Evolutionary conservation across 805 yeast genomes (phyloP).

Genomic region (Metschnikowia cerradonensis): DNA sequence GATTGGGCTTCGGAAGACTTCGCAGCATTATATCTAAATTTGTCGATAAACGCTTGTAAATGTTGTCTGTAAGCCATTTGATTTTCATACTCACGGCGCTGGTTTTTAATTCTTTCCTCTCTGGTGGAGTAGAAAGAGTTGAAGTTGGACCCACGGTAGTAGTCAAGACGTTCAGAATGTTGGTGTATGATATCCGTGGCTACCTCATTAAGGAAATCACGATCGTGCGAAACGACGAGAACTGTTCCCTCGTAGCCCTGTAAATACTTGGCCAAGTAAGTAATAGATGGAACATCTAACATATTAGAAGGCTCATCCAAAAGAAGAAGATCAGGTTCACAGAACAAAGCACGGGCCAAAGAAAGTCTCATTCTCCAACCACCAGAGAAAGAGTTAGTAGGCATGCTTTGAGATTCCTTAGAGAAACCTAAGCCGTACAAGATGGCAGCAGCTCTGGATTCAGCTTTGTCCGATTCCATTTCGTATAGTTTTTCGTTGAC

Average conservation of each 20-base stretch:
- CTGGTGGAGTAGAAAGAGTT: constrained; percentile 89
- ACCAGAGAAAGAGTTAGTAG: constrained; percentile 94
- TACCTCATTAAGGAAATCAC: constrained; percentile 94
- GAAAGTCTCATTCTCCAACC: constrained; percentile 99
- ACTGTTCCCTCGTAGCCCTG: constrained; percentile 91
- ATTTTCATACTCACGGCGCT: constrained; percentile 90
- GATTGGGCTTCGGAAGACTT: constrained; percentile 97
- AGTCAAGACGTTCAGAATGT: constrained; percentile 94
- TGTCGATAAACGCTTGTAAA: constrained; percentile 91
- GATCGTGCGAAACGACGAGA: constrained; percentile 94
- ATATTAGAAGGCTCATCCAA: constrained; percentile 99
- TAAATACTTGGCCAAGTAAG: constrained; percentile 84
- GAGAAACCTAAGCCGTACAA: constrained; percentile 92
- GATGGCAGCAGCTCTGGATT: constrained; percentile 92
- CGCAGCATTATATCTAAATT: constrained; percentile 95
- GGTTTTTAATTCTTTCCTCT: constrained; percentile 92
- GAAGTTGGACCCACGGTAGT: constrained; percentile 90
- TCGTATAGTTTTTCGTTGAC: constrained; percentile 79
- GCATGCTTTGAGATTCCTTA: constrained; percentile 71
- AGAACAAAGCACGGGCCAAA: constrained; percentile 95
- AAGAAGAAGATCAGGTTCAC: constrained; percentile 89
- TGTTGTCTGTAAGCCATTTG: constrained; percentile 96
- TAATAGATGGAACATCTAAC: constrained; percentile 99
- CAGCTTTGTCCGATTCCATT: constrained; percentile 97
- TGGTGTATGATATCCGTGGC: constrained; percentile 98